phyloP scores from a whole-genome alignment of 1,284 basidiomycete genomes.

The Leucoagaricus sp. region DNA sequence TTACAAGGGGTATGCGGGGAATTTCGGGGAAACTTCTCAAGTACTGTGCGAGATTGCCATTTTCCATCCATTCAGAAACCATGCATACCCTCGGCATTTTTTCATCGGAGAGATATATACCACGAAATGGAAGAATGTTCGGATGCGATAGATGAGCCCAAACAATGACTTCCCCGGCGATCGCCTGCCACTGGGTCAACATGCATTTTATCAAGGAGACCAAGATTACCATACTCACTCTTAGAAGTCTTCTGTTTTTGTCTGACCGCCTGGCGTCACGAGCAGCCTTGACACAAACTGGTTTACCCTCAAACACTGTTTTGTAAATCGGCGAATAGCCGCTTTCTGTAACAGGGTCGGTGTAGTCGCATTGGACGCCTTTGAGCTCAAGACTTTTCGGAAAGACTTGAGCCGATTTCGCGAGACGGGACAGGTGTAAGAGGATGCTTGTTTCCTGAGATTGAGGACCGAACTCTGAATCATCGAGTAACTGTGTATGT shows the following conservation, averaged over 20 bases:
- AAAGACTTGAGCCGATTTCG: background rate
- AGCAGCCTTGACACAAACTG: slow-evolving; percentile 23
- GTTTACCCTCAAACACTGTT: slow-evolving; percentile 16
- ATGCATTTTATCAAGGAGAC: too few species aligned
- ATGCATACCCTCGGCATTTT: background rate
- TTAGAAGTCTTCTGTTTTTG: too few species aligned
- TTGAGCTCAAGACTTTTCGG: background rate
- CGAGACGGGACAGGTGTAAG: background rate
- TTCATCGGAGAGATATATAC: background rate
- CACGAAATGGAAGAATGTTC: background rate
- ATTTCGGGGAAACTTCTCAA: background rate
- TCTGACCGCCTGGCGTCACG: too few species aligned
- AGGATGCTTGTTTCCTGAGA: too few species aligned
- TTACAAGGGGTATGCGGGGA: background rate
- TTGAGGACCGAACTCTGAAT: too few species aligned
- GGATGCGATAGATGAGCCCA: background rate
- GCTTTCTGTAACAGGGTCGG: slow-evolving; percentile 10
- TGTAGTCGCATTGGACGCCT: background rate
- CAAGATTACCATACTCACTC: too few species aligned
- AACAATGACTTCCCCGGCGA: too few species aligned
- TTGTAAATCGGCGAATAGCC: slow-evolving; percentile 24
- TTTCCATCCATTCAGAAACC: background rate
- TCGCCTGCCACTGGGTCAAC: too few species aligned
- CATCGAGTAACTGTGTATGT: too few species aligned
- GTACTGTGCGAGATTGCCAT: background rate